Base-by-base conservation (phyloP, 2,329 filamentous ascomycete genomes). In the Saccharata proteae region DNA sequence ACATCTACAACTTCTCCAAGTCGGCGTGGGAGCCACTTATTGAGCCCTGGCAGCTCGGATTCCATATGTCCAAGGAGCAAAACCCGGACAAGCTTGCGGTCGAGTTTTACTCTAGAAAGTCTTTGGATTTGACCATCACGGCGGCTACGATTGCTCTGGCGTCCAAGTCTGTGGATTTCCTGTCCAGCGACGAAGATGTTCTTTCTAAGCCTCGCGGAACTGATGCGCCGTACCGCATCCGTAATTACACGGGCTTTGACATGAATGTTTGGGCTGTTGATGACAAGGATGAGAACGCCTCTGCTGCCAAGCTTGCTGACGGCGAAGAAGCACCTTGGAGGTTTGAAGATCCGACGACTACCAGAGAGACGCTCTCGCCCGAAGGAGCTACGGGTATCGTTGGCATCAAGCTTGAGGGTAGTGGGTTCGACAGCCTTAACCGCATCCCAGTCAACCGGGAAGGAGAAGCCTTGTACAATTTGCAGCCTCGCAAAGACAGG, bases 1-100 rank as follows among this genome's bases (percentile, higher is more conserved):
- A 96, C 47, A 79, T 98, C 16, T 98, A 93, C 65, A 98, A 98
- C 57, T 98, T 98, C 58, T 90, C 90, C 10, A 98, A 98, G 54
- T 98, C 90, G 0, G 84, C 85, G 3, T 98, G 90, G 90, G 90
- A 98, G 54, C 90, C 90, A 3, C 61, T 98, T 19, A 74, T 98
- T 16, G 90, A 98, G 52, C 92, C 92, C 6, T 98, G 90, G 90
- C 77, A 88, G 42, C 67, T 96, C n/a, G 85, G 85, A 2, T 75
- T 98, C 43, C 83, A 92, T 40, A 74, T 96, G 52, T 76, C 81
- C 1, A 86, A 78, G 44, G 77, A 90, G 36, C 67, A 75, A 16
- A 69, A 73, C 24, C 81, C 78, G 0, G 81, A 88, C 21, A 66
- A 80, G 30, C 61, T 94, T 37, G 80, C 83, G 0, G 66, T 98